phyloP scores from a whole-genome alignment of 2,329 filamentous ascomycete species.

The Sphaerulina musiva region DNA sequence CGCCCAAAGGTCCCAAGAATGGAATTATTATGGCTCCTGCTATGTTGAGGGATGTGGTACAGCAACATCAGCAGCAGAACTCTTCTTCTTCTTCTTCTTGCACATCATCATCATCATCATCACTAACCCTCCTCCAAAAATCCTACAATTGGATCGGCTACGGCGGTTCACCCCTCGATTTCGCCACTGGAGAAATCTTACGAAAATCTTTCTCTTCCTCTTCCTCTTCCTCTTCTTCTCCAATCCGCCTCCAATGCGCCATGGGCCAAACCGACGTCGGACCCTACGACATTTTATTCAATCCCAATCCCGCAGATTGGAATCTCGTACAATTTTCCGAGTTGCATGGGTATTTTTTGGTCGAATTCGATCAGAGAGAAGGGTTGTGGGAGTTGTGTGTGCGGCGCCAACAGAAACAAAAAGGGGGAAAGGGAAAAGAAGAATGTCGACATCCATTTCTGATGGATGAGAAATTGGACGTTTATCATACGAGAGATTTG shows the following conservation, averaged over 20 bases:
- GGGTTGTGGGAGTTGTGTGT: background rate
- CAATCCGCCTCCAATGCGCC: background rate
- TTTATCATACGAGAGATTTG: background rate
- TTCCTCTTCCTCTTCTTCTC: too few relatives aligned
- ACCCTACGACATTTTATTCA: background rate
- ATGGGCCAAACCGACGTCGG: background rate
- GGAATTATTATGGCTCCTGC: background rate
- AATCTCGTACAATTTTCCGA: background rate
- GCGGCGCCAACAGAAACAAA: background rate
- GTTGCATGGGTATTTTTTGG: background rate
- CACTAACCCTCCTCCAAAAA: too few relatives aligned
- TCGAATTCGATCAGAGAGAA: background rate
- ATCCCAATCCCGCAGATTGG: background rate
- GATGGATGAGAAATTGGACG: background rate
- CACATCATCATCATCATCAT: too few relatives aligned
- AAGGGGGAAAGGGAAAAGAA: background rate
- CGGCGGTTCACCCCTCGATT: background rate
- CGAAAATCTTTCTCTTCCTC: too few relatives aligned
- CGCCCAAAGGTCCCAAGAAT: background rate
- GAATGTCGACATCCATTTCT: background rate
- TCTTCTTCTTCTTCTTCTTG: too few relatives aligned
- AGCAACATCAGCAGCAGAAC: too few relatives aligned
- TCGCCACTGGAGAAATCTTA: background rate
- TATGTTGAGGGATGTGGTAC: background rate
- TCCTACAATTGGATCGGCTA: background rate